Evolutionary conservation across 2,329 filamentous ascomycete species (phyloP).

Genomic region (Tetracladium maxilliforme): DNA sequence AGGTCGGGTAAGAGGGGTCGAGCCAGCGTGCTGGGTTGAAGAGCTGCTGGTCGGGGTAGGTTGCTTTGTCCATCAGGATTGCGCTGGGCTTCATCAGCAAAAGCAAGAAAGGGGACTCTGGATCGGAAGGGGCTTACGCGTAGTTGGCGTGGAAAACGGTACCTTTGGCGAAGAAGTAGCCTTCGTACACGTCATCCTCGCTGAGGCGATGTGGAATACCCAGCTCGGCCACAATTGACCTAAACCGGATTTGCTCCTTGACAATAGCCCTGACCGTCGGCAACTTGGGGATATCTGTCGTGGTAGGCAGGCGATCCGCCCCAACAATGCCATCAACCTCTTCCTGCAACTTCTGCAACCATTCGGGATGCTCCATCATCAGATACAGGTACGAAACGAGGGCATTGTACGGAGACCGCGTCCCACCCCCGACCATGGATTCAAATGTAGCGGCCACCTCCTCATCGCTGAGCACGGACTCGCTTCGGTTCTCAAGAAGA

Average conservation of each 20-base stretch:
- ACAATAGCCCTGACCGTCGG: conserved; percentile 15
- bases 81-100: too few relatives aligned
- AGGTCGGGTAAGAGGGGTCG: conserved; percentile 46
- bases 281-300: conserved; percentile 14
- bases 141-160: conserved; percentile 30
- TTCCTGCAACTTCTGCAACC: conserved; percentile 3
- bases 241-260: conserved; percentile 17
- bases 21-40: conserved; percentile 50
- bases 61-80: conserved; percentile 24
- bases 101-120: too few relatives aligned
- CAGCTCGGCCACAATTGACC: conserved; percentile 31
- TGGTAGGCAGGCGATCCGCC: conserved; percentile 3
- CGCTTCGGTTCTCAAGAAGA: too few relatives aligned
- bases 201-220: conserved; percentile 19
- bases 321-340: conserved; percentile 4
- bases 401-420: too few relatives aligned
- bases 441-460: too few relatives aligned
- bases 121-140: too few relatives aligned
- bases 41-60: conserved; percentile 48
- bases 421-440: conserved; percentile 16
- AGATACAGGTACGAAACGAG: conserved; percentile 4
- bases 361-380: conserved; percentile 4
- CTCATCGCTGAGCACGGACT: too few relatives aligned
- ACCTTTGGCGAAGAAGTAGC: too few relatives aligned
- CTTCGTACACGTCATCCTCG: conserved; percentile 24